Evolutionary conservation across 75 land plant species (phyloP).

Genomic region (Cryptomeria japonica): DNA sequence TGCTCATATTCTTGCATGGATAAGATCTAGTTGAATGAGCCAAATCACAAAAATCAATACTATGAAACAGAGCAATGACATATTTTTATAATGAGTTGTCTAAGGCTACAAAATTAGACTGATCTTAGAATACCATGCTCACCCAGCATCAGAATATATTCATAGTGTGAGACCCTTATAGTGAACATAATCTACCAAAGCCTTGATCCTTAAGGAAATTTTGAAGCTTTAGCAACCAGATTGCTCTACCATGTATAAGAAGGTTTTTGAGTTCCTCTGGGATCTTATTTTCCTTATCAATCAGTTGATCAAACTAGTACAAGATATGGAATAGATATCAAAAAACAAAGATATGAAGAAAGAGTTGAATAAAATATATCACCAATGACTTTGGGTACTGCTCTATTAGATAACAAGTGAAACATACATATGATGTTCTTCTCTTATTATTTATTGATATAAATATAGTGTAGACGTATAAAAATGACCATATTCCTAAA

Average conservation of each 20-base stretch:
- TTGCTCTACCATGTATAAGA: conserved; percentile 26
- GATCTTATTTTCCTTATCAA: not conserved
- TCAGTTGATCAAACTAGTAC: not conserved
- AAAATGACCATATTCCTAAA: no score
- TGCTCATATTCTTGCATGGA: no score
- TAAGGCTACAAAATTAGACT: not conserved
- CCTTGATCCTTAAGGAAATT: conserved; percentile 57
- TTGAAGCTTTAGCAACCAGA: conserved; percentile 22
- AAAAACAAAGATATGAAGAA: not conserved
- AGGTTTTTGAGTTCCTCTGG: not conserved
- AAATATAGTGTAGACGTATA: no score
- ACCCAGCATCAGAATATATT: conserved; percentile 60
- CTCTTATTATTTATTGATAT: no score
- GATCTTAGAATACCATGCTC: not conserved
- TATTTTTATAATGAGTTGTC: not conserved
- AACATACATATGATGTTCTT: no score
- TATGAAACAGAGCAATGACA: not conserved
- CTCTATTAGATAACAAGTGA: not conserved
- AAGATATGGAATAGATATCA: not conserved
- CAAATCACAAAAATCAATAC: not conserved
- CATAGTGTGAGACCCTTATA: conserved; percentile 50
- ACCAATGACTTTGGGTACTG: no score
- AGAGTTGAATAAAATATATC: no score
- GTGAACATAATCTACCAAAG: conserved; percentile 60
- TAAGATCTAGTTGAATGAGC: no score